Evolutionary conservation across 768 basidiomycete genomes (phyloP).

Genomic region (Stropharia rugosoannulata): DNA sequence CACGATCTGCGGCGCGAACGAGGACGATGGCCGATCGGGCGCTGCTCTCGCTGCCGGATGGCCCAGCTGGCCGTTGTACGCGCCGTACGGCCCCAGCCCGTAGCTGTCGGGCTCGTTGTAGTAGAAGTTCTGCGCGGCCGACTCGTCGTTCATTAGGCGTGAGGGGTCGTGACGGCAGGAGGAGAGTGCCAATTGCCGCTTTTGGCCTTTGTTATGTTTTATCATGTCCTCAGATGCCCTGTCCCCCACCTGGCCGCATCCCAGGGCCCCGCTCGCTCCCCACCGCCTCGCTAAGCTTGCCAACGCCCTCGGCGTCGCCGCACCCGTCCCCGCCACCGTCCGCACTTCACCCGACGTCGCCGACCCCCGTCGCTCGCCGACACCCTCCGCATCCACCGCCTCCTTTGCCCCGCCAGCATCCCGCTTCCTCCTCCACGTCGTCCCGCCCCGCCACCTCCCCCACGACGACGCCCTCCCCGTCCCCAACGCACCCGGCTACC

Average conservation of each 20-base stretch:
- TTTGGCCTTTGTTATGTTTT: too few species aligned
- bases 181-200: slow-evolving; percentile 20
- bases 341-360: slow-evolving; percentile 37
- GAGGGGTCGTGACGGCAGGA: slow-evolving; percentile 35
- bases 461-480: slow-evolving; percentile 61
- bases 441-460: slow-evolving; percentile 74
- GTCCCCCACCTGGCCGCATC: slow-evolving; percentile 53
- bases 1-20: slow-evolving; percentile 60
- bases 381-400: slow-evolving; percentile 24
- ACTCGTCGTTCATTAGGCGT: slow-evolving; percentile 51
- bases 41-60: too few species aligned
- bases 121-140: slow-evolving; percentile 36
- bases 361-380: slow-evolving; percentile 46
- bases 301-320: slow-evolving; percentile 81
- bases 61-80: slow-evolving; percentile 54
- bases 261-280: slow-evolving; percentile 72
- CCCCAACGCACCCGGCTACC: slow-evolving; percentile 67
- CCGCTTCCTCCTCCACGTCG: slow-evolving; percentile 78
- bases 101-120: slow-evolving; percentile 46
- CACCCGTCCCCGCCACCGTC: slow-evolving; percentile 57
- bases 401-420: slow-evolving; percentile 42
- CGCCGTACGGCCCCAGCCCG: slow-evolving; percentile 47
- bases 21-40: slow-evolving; percentile 65
- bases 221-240: neutral
- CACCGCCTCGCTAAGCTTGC: slow-evolving; percentile 80